These are phyloP conservation scores for Penicillium longicatenatum DNA, from an alignment of 495 filamentous ascomycete species.

Conservation along the genomic window DNA sequence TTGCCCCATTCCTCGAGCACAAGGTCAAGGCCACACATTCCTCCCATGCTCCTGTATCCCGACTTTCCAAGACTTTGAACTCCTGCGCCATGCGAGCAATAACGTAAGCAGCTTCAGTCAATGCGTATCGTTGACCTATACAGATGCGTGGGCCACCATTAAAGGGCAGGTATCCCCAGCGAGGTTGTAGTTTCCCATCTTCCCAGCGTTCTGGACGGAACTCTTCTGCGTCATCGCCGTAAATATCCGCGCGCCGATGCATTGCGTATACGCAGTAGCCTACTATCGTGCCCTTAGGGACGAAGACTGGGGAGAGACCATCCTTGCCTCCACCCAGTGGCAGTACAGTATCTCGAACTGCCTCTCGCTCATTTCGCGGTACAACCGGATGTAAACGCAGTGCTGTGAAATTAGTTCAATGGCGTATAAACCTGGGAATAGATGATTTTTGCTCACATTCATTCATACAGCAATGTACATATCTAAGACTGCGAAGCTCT, in stretches of 20 bases:
- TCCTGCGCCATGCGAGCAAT: slow-evolving; percentile 56
- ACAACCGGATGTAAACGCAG: slow-evolving; percentile 36
- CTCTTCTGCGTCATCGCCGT: slow-evolving; percentile 45
- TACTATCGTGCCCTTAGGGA: slow-evolving; percentile 24
- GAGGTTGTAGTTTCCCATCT: slow-evolving; percentile 20
- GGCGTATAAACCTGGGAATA: background rate
- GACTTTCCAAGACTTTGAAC: slow-evolving; percentile 50
- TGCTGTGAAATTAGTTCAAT: background rate
- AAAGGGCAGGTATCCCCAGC: slow-evolving; percentile 55
- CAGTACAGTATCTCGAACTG: slow-evolving; percentile 42
- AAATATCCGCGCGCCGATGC: slow-evolving; percentile 48
- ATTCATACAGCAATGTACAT: slow-evolving; percentile 4
- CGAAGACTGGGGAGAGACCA: slow-evolving; percentile 30
- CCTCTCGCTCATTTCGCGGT: slow-evolving; percentile 42
- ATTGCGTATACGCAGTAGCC: slow-evolving; percentile 38
- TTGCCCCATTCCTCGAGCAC: slow-evolving; percentile 28
- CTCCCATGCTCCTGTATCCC: slow-evolving; percentile 37
- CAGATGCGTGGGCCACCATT: slow-evolving; percentile 59
- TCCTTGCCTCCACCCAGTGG: slow-evolving; percentile 53
- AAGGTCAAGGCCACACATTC: slow-evolving; percentile 16
- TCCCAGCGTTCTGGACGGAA: slow-evolving; percentile 55
- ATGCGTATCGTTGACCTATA: slow-evolving; percentile 54
- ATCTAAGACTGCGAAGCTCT: slow-evolving; percentile 8
- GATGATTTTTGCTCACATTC: background rate
- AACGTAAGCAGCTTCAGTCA: slow-evolving; percentile 58